Base-by-base conservation (phyloP, 495 filamentous ascomycete species). In the Daldinia caldariorum region DNA sequence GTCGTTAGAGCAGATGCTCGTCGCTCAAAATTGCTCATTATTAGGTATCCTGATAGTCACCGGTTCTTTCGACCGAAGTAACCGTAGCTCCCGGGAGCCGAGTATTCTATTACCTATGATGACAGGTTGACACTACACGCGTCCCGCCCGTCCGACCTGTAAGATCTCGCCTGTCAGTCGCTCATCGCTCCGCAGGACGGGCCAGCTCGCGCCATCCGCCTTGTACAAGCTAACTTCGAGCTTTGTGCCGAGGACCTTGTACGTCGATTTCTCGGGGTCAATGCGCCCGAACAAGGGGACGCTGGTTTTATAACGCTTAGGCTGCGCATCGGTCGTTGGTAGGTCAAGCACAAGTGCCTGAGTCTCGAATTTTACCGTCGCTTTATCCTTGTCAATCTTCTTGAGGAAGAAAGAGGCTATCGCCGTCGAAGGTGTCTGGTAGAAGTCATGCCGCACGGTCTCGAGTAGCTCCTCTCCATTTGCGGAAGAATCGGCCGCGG, bases 341-440 rank as follows among this genome's bases (percentile, higher is more conserved):
- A 98, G 86, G 75, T 98, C 93, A 14, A 99, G 83, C 8, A 83
- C 80, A 51, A 97, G 77, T 3, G 83, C 77, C 39, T 83, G 83
- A 0, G 79, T 47, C 39, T 82, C 71, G 76, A 98, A 94, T 13
- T 85, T 79, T 9, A 98, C 87, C 63, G 82, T 88, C 39, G 93
- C 91, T 6, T 80, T 85, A 16, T 87, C 85, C 79, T 93, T 95
- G 75, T 97, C 89, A 72, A 99, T 97, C 82, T 97, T 99, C 85
- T 98, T 99, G 37, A 97, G 86, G 81, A 95, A 99, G 61, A 97
- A 89, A 16, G 92, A 95, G 7, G 92, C 93, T 70, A 96, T 97
- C 45, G 97, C 92, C 18, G 91, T 86, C 7, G 87, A 85, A 22
- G 89, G 81, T 0, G 95, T 98, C 81, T 99, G 95, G 82, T 98